Percentiles rank a stretch among this genome's conserved stretches.
These are phyloP conservation scores for Stipa capillata DNA, from an alignment of 176 grass and related monocot species.

Conservation along the genomic window DNA sequence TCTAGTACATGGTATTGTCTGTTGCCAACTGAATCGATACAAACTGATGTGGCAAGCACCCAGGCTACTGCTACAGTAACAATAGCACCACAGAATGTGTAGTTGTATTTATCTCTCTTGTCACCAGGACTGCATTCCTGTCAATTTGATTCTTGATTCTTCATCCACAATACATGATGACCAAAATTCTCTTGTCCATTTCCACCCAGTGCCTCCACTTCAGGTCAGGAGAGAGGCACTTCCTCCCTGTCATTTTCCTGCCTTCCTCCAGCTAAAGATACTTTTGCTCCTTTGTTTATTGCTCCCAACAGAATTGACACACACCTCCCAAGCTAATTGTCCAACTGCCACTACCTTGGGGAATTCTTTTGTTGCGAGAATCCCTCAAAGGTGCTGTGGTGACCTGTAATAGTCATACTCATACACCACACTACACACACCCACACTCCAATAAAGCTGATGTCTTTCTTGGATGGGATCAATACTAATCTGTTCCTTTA, in stretches of 20 bases:
- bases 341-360: constrained; percentile 44
- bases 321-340: constrained; percentile 64
- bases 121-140: not conserved
- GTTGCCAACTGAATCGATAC: constrained; percentile 24
- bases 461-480: constrained; percentile 31
- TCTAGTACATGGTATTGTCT: not conserved
- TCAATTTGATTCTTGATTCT: constrained; percentile 36
- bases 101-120: not conserved
- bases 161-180: constrained; percentile 29
- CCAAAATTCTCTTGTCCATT: constrained; percentile 34
- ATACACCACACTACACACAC: not conserved
- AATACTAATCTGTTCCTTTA: constrained; percentile 27
- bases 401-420: constrained; percentile 12
- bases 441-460: constrained; percentile 30
- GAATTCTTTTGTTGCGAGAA: constrained; percentile 50
- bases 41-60: not conserved
- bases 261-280: constrained; percentile 38
- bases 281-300: constrained; percentile 33
- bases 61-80: not conserved
- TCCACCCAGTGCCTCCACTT: constrained; percentile 13
- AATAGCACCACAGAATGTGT: not conserved
- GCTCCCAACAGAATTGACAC: constrained; percentile 16
- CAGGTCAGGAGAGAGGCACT: constrained; percentile 31
- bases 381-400: constrained; percentile 29
- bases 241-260: constrained; percentile 70